phyloP scores from a whole-genome alignment of 176 grass and related monocot genomes.

The Thinopyrum elongatum region DNA sequence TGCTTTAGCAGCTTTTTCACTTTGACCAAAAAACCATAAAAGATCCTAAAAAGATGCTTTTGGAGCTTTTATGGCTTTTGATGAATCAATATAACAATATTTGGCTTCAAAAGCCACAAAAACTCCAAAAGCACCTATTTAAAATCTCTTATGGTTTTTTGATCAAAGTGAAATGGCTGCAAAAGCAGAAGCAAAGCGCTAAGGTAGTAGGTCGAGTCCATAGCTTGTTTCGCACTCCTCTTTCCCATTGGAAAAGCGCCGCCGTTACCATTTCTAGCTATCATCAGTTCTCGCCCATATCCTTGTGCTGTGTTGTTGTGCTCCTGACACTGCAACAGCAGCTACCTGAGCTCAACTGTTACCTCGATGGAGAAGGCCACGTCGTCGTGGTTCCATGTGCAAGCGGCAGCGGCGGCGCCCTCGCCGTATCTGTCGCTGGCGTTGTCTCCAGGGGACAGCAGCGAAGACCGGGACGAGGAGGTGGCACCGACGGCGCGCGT shows the following conservation, averaged over 20 bases:
- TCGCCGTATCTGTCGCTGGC: neutral
- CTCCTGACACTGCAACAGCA: neutral
- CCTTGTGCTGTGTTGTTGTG: neutral
- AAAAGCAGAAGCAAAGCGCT: too few species aligned
- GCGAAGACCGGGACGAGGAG: neutral
- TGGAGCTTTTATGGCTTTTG: too few species aligned
- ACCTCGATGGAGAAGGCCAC: neutral
- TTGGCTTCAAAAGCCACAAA: too few species aligned
- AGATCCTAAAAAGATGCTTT: too few species aligned
- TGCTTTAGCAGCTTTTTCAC: too few species aligned
- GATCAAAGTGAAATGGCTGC: too few species aligned
- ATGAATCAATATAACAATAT: too few species aligned
- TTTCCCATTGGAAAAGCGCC: neutral
- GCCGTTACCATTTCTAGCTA: neutral
- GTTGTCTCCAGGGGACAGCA: neutral
- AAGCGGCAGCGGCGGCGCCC: neutral
- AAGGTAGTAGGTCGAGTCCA: too few species aligned
- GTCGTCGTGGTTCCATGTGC: neutral
- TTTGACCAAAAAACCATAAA: too few species aligned
- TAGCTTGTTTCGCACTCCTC: neutral
- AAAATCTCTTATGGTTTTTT: too few species aligned
- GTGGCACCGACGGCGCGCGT: neutral
- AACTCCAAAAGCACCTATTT: too few species aligned
- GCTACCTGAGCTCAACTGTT: neutral
- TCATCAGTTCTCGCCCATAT: neutral